Percentiles rank a stretch among this genome's conserved stretches.
phyloP scores from a whole-genome alignment of 768 basidiomycete species.

The Hypholoma sublateritium region DNA sequence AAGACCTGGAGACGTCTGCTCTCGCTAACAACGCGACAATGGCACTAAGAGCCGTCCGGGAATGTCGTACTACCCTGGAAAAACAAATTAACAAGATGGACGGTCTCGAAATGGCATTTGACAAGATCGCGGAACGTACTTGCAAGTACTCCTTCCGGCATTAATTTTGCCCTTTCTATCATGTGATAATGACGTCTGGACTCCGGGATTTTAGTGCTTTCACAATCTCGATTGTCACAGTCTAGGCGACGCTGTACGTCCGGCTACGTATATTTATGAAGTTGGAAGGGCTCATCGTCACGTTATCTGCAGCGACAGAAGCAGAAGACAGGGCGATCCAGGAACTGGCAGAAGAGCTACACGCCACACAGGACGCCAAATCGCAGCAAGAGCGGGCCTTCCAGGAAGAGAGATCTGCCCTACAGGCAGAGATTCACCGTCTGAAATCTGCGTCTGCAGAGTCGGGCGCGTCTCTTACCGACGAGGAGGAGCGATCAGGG shows the following conservation, averaged over 20 bases:
- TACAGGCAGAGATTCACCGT: constrained; percentile 57
- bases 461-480: constrained; percentile 32
- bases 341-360: constrained; percentile 70
- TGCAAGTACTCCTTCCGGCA: constrained; percentile 44
- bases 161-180: not conserved
- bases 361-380: constrained; percentile 55
- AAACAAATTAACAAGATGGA: constrained; percentile 80
- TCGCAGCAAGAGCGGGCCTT: constrained; percentile 54
- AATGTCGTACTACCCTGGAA: constrained; percentile 62
- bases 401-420: constrained; percentile 53
- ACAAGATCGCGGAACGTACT: constrained; percentile 82
- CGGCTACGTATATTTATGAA: not conserved
- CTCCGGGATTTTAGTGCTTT: constrained; percentile 54
- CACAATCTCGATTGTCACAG: constrained; percentile 66
- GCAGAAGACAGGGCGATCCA: constrained; percentile 75
- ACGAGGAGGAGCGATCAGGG: constrained; percentile 54
- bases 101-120: constrained; percentile 75
- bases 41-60: constrained; percentile 56
- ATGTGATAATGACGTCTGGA: constrained; percentile 5
- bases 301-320: constrained; percentile 52
- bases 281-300: too few relatives aligned
- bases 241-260: constrained; percentile 73
- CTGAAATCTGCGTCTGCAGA: constrained; percentile 47
- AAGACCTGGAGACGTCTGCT: constrained; percentile 63
- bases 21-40: constrained; percentile 42